phyloP scores from a whole-genome alignment of 306 rosid species.

The Cicer judaicum region DNA sequence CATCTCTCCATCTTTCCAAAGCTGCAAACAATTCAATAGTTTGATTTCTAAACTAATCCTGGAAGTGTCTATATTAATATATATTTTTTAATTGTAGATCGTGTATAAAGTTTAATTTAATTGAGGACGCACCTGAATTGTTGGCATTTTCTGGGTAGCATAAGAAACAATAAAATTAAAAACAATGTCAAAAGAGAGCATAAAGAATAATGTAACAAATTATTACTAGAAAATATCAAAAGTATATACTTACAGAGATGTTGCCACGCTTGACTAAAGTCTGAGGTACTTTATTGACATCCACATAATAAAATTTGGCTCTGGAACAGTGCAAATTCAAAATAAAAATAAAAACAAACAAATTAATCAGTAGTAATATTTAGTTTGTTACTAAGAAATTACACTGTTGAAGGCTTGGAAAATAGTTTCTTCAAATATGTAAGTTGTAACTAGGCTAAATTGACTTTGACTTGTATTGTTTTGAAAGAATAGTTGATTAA shows the following conservation, averaged over 20 bases:
- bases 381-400: not conserved
- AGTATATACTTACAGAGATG: constrained; percentile 64
- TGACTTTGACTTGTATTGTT: not conserved
- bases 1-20: constrained; percentile 96
- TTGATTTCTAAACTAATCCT: constrained; percentile 3
- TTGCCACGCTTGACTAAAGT: constrained; percentile 81
- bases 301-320: constrained; percentile 74
- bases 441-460: constrained; percentile 5
- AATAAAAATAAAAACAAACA: not conserved
- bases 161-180: constrained; percentile 16
- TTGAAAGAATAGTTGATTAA: not conserved
- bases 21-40: constrained; percentile 49
- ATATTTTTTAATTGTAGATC: not conserved
- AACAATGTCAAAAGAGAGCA: not conserved
- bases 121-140: constrained; percentile 73
- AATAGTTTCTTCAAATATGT: constrained; percentile 3
- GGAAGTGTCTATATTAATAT: not conserved
- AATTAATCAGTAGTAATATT: constrained; percentile 1
- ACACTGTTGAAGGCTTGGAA: constrained; percentile 29
- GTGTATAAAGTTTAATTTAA: not conserved
- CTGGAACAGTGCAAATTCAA: constrained; percentile 45
- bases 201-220: not conserved
- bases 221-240: not conserved
- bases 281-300: constrained; percentile 92
- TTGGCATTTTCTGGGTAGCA: constrained; percentile 88